A percentile compares a stretch with the other conserved stretches of the same genome.
These are phyloP conservation scores for Elsinoe arachidis DNA, from an alignment of 2,329 filamentous ascomycete genomes.

Conservation along the genomic window DNA sequence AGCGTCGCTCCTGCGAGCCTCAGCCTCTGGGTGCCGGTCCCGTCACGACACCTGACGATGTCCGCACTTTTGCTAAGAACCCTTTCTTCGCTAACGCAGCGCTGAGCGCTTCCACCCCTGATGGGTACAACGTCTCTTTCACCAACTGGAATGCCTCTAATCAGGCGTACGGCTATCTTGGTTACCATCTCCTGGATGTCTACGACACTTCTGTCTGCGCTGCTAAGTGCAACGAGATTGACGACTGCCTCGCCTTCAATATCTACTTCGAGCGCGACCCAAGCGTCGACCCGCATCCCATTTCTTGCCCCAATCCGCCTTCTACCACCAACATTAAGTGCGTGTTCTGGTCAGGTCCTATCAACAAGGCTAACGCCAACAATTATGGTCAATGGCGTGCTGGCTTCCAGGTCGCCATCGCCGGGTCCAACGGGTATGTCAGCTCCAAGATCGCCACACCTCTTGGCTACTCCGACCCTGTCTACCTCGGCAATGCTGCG, in stretches of 20 bases:
- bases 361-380: conserved; percentile 15
- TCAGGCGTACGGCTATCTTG: conserved; percentile 20
- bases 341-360: conserved; percentile 17
- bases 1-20: neutral
- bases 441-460: conserved; percentile 13
- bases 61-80: conserved; percentile 15
- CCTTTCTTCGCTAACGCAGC: conserved; percentile 16
- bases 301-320: conserved; percentile 16
- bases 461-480: conserved; percentile 16
- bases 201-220: conserved; percentile 26
- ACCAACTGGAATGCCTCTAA: conserved; percentile 16
- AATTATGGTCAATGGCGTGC: conserved; percentile 19
- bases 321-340: conserved; percentile 18
- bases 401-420: conserved; percentile 24
- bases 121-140: conserved; percentile 17
- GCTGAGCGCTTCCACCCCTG: conserved; percentile 13
- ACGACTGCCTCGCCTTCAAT: conserved; percentile 20
- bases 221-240: conserved; percentile 17
- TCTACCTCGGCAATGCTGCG: conserved; percentile 19
- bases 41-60: conserved; percentile 16
- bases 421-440: conserved; percentile 27
- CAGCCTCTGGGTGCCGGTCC: neutral
- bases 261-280: conserved; percentile 19
- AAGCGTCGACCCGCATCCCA: conserved; percentile 17
- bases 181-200: conserved; percentile 18